A percentile compares a stretch with the other conserved stretches of the same genome.
phyloP scores from a whole-genome alignment of 768 basidiomycete genomes.

The Rhodotorula taiwanensis region DNA sequence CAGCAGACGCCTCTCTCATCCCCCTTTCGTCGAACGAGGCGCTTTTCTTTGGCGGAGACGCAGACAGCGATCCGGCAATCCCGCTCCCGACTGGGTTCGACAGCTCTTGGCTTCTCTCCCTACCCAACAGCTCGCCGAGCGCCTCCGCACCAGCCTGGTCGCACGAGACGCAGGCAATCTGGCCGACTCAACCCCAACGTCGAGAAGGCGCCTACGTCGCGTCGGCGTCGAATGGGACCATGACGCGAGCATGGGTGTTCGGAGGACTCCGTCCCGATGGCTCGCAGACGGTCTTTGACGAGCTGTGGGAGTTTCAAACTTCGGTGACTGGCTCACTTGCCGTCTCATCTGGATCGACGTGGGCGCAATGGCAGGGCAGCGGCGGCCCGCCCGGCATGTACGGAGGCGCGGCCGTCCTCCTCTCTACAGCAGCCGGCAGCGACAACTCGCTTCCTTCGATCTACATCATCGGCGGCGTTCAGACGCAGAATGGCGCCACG shows the following conservation, averaged over 20 bases:
- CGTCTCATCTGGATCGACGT: background rate
- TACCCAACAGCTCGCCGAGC: background rate
- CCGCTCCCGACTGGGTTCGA: constrained; percentile 24
- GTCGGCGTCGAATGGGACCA: constrained; percentile 20
- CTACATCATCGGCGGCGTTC: constrained; percentile 27
- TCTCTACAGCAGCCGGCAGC: background rate
- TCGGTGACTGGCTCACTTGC: background rate
- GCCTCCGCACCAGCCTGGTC: background rate
- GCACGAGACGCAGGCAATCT: background rate
- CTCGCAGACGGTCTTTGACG: constrained; percentile 5
- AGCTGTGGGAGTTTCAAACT: constrained; percentile 28
- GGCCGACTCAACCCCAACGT: constrained; percentile 16
- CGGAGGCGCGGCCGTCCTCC: constrained; percentile 27
- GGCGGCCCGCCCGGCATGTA: constrained; percentile 17
- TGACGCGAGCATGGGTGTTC: constrained; percentile 25
- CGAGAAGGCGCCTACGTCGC: constrained; percentile 12
- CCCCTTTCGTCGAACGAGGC: constrained; percentile 2
- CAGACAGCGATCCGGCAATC: constrained; percentile 15
- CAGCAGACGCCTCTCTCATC: constrained; percentile 8
- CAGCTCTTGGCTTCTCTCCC: constrained; percentile 11
- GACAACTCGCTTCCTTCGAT: constrained; percentile 2
- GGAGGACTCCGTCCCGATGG: constrained; percentile 23
- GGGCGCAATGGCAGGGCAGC: background rate
- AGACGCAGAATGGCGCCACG: background rate
- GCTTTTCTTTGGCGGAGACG: constrained; percentile 28